Conservation (phyloP, 495 filamentous ascomycete genomes). For the Penicillium ucsense region DNA sequence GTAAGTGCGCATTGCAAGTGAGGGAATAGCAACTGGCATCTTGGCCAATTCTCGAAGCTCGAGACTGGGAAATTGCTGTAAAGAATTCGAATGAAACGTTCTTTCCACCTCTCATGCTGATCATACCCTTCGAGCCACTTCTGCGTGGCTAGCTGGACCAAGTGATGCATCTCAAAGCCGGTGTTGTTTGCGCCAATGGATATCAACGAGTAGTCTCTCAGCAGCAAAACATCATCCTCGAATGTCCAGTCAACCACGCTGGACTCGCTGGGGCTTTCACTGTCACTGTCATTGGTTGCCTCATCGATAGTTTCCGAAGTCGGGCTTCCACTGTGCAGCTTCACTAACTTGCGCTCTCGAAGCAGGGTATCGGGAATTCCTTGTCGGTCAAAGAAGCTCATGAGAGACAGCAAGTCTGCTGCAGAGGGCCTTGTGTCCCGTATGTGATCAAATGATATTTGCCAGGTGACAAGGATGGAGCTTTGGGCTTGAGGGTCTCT, state of each 20-base stretch:
- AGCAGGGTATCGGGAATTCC: constrained; percentile 1
- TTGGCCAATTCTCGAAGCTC: constrained; percentile 15
- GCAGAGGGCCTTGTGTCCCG: background rate
- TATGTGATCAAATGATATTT: constrained; percentile 6
- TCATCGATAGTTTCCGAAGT: background rate
- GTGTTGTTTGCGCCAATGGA: constrained; percentile 3
- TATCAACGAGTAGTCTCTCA: constrained; percentile 22
- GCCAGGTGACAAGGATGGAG: constrained; percentile 6
- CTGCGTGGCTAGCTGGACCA: constrained; percentile 36
- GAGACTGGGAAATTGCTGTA: constrained; percentile 28
- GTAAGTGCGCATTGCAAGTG: constrained; percentile 13
- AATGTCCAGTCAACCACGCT: background rate
- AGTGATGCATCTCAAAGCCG: constrained; percentile 36
- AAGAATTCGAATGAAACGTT: constrained; percentile 29
- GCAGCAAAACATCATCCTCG: constrained; percentile 1
- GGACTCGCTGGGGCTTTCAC: background rate
- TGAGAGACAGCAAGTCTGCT: constrained; percentile 3
- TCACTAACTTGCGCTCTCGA: background rate
- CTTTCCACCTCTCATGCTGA: constrained; percentile 28
- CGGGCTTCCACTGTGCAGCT: background rate
- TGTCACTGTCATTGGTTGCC: background rate
- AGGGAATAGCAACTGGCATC: constrained; percentile 19
- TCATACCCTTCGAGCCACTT: constrained; percentile 30
- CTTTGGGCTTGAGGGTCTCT: constrained; percentile 3
- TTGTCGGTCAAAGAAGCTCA: constrained; percentile 8